Conservation (phyloP, 208 protist genomes). For the Wallacemonas sp. region DNA sequence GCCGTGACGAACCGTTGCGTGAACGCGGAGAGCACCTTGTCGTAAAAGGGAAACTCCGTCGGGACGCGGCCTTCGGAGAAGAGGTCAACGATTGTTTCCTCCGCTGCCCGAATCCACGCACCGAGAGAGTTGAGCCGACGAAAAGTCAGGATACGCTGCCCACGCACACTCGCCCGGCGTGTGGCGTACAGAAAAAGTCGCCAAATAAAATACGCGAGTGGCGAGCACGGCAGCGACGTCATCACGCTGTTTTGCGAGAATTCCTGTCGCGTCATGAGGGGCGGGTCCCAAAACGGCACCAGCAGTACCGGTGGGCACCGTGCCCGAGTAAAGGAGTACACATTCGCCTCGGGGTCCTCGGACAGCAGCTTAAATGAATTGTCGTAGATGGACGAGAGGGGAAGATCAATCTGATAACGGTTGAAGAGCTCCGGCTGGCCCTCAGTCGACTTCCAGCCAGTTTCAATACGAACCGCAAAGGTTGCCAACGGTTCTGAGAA, state of each 20-base stretch:
- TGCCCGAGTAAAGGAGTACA: conserved; percentile 50
- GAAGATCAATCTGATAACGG: conserved; percentile 51
- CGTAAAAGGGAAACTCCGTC: conserved; percentile 52
- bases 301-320: conserved; percentile 56
- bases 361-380: conserved; percentile 60
- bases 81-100: conserved; percentile 8
- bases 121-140: conserved; percentile 4
- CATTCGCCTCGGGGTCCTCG: conserved; percentile 50
- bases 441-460: conserved; percentile 50
- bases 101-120: conserved; percentile 10
- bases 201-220: conserved; percentile 76
- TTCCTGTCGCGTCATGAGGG: conserved; percentile 71
- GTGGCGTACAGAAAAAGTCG: conserved; percentile 62
- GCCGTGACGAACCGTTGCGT: conserved; percentile 56
- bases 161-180: conserved; percentile 9
- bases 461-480: conserved; percentile 49
- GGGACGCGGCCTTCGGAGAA: conserved; percentile 16
- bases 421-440: conserved; percentile 11
- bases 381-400: conserved; percentile 51
- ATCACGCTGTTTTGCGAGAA: conserved; percentile 48
- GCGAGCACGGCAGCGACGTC: conserved; percentile 74
- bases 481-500: conserved; percentile 53
- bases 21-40: conserved; percentile 44
- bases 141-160: conserved; percentile 1
- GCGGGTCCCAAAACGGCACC: conserved; percentile 83